phyloP scores from a whole-genome alignment of 129 eudicot genomes.

The Ambrosia artemisiifolia region DNA sequence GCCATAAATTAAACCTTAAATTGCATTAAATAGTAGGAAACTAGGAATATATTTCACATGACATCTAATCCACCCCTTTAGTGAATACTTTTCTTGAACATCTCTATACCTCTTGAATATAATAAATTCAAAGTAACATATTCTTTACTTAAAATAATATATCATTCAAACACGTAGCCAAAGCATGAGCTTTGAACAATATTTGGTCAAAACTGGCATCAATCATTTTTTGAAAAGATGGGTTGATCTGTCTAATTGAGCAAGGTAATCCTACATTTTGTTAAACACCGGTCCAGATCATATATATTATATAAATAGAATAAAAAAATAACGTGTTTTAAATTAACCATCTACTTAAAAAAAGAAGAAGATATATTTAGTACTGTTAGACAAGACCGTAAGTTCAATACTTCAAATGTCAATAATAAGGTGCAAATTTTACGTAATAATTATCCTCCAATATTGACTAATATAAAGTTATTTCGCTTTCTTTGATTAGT shows the following conservation, averaged over 20 bases:
- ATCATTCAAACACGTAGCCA: conserved; percentile 15
- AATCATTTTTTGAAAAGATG: not conserved
- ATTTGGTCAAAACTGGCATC: conserved; percentile 7
- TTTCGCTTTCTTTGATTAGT: not conserved
- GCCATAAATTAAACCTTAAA: conserved; percentile 5
- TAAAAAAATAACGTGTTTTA: not conserved
- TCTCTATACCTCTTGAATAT: conserved; percentile 9
- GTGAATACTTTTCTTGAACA: not conserved
- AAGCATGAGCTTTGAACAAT: conserved; percentile 2
- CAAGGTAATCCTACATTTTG: not conserved
- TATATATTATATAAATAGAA: not conserved
- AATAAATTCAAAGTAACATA: not conserved
- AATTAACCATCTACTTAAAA: not conserved
- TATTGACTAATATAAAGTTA: not conserved
- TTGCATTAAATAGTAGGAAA: not conserved
- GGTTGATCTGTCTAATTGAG: not conserved
- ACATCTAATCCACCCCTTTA: conserved; percentile 20
- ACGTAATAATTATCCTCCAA: not conserved
- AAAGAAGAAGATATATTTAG: too few species aligned
- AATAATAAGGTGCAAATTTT: not conserved
- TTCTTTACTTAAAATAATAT: conserved; percentile 7
- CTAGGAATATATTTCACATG: conserved; percentile 25
- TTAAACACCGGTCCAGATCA: not conserved
- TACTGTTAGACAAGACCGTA: too few species aligned
- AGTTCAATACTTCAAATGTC: too few species aligned